Conservation (phyloP, 495 filamentous ascomycete genomes). For the Penicillium canariense region DNA sequence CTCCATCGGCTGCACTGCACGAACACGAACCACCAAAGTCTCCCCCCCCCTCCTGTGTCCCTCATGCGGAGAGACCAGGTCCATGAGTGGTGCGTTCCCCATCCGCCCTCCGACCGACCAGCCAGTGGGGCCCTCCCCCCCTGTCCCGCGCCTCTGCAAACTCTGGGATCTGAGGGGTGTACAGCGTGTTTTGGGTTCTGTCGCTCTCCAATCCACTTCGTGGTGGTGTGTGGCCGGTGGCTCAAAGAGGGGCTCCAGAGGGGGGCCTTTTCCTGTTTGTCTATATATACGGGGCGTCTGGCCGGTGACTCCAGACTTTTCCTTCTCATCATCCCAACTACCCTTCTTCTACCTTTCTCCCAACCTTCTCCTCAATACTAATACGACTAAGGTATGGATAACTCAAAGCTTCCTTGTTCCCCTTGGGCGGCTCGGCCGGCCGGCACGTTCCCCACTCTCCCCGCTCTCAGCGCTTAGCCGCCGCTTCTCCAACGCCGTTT, state of each 20-base stretch:
- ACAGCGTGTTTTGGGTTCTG: constrained; percentile 17
- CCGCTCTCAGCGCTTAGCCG: constrained; percentile 6
- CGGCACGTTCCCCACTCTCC: constrained; percentile 20
- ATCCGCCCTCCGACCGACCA: constrained; percentile 1
- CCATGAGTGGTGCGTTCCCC: constrained; percentile 17
- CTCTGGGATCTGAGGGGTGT: constrained; percentile 14
- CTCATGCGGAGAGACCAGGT: constrained; percentile 24
- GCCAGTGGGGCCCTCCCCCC: constrained; percentile 1
- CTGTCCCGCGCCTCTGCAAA: constrained; percentile 5
- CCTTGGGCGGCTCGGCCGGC: neutral
- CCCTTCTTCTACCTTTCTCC: neutral
- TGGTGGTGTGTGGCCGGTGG: neutral
- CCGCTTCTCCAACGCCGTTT: constrained; percentile 24
- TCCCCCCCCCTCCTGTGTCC: constrained; percentile 14
- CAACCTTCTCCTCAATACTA: neutral
- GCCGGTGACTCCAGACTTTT: neutral
- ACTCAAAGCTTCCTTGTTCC: constrained; percentile 1
- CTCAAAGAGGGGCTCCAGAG: constrained; percentile 3
- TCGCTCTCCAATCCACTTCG: constrained; percentile 8
- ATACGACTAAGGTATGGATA: constrained; percentile 2
- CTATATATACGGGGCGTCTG: constrained; percentile 7
- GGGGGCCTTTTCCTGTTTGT: neutral
- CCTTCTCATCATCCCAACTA: constrained; percentile 9
- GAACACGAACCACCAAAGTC: constrained; percentile 14
- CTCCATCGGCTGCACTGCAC: neutral